Percentiles rank a stretch among this genome's conserved stretches.
Conservation (phyloP, 129 eudicot genomes). For the Ambrosia artemisiifolia region DNA sequence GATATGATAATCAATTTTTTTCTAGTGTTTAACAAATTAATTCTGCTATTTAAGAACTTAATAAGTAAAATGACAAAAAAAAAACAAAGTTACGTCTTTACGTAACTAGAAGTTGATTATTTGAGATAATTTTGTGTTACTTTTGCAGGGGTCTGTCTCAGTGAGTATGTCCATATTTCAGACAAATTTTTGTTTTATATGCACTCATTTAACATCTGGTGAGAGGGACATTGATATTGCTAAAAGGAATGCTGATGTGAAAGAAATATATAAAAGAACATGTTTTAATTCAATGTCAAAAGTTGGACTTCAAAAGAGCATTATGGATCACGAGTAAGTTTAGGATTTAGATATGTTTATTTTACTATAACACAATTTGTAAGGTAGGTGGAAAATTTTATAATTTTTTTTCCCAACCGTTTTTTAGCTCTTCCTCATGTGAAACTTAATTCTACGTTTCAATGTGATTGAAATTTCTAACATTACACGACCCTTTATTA, state of each 20-base stretch:
- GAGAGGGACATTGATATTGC: conserved; percentile 59
- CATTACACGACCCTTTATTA: no score
- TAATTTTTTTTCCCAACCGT: no score
- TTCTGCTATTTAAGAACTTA: no score
- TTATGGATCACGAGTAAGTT: conserved; percentile 84
- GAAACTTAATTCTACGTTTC: no score
- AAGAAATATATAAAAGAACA: conserved; percentile 74
- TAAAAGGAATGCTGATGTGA: conserved; percentile 73
- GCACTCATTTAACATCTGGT: conserved; percentile 78
- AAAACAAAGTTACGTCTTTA: no score
- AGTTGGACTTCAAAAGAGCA: conserved; percentile 51
- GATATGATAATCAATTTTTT: not conserved
- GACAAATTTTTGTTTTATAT: conserved; percentile 75
- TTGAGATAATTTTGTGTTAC: not conserved
- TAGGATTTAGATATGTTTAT: not conserved
- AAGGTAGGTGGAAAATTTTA: no score
- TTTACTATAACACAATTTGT: no score
- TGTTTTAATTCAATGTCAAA: conserved; percentile 46
- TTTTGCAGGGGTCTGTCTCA: conserved; percentile 66
- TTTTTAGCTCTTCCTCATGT: no score
- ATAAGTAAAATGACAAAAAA: no score
- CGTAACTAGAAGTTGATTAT: not conserved
- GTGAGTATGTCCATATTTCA: conserved; percentile 87
- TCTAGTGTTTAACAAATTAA: not conserved
- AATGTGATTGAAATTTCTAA: no score